Conservation (phyloP, 129 eudicot genomes). For the Chrysanthemum seticuspe region DNA sequence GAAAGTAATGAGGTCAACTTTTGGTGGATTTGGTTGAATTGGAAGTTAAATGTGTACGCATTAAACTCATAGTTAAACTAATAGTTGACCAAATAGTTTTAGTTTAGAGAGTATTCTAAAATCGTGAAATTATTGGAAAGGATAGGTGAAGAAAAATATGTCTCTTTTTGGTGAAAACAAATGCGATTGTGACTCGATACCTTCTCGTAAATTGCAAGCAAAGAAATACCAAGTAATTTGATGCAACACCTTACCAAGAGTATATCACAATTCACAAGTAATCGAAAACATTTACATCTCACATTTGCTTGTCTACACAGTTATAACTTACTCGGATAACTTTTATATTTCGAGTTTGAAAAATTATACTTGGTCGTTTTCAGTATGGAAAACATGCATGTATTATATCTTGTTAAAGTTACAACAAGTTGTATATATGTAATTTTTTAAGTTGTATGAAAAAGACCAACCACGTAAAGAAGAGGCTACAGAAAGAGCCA, state of each 20-base stretch:
- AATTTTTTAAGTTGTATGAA: slow-evolving; percentile 8
- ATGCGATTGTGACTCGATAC: slow-evolving; percentile 34
- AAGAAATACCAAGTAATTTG: slow-evolving; percentile 13
- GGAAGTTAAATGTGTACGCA: slow-evolving; percentile 1
- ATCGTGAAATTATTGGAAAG: slow-evolving; percentile 12
- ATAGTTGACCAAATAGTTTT: slow-evolving; percentile 20
- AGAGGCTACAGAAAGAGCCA: slow-evolving; percentile 8
- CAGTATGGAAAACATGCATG: background rate
- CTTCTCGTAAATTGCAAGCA: slow-evolving; percentile 35
- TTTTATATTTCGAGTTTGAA: background rate
- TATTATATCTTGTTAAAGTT: background rate
- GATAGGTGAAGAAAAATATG: slow-evolving; percentile 23
- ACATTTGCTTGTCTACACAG: background rate
- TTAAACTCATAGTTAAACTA: slow-evolving; percentile 7
- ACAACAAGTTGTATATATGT: background rate
- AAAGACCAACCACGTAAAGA: slow-evolving; percentile 14
- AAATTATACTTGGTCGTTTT: slow-evolving; percentile 10
- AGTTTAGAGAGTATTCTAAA: background rate
- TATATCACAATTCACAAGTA: slow-evolving; percentile 25
- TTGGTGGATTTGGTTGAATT: slow-evolving; percentile 19
- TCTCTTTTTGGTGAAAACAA: slow-evolving; percentile 18
- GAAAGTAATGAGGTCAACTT: background rate
- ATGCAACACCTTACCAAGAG: slow-evolving; percentile 25
- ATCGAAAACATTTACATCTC: background rate
- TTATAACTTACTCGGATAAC: background rate